These are phyloP conservation scores for Cyberlindnera subsufficiens DNA, from an alignment of 805 yeast genomes.

Conservation along the genomic window DNA sequence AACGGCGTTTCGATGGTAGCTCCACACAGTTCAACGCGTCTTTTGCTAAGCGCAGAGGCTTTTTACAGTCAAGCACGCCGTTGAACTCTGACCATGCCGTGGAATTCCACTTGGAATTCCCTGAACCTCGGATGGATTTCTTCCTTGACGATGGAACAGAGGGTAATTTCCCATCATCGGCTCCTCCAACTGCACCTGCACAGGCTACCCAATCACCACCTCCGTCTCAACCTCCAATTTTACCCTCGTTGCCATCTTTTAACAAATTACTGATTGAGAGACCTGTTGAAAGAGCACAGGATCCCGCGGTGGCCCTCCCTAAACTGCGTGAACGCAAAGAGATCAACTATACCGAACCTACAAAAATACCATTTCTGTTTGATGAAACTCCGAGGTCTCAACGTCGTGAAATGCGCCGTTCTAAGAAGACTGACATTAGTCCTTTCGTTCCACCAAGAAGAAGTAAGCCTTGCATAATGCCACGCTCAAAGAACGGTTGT, in stretches of 20 bases:
- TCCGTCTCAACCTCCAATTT: no score
- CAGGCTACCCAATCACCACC: not conserved
- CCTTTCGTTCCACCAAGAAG: not conserved
- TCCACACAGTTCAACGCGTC: not conserved
- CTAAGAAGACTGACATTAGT: not conserved
- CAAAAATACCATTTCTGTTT: not conserved
- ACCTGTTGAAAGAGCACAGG: no score
- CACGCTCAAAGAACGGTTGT: conserved; percentile 57
- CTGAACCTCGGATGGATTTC: not conserved
- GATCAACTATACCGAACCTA: not conserved
- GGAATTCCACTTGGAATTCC: conserved; percentile 1
- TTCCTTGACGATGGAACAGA: conserved; percentile 2
- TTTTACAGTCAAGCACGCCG: not conserved
- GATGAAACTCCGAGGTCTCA: not conserved
- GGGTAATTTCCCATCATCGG: conserved; percentile 9
- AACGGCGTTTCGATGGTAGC: not conserved
- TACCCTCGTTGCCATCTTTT: no score
- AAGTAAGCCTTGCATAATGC: conserved; percentile 8
- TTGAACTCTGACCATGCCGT: conserved; percentile 1
- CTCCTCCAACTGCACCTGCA: conserved; percentile 2
- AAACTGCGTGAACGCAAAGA: not conserved
- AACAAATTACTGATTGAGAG: no score
- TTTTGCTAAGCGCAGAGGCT: not conserved
- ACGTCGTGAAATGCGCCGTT: not conserved
- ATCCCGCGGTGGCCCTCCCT: not conserved